These are phyloP conservation scores for Crithidia brevicula DNA, from an alignment of 208 protist species.

Conservation along the genomic window DNA sequence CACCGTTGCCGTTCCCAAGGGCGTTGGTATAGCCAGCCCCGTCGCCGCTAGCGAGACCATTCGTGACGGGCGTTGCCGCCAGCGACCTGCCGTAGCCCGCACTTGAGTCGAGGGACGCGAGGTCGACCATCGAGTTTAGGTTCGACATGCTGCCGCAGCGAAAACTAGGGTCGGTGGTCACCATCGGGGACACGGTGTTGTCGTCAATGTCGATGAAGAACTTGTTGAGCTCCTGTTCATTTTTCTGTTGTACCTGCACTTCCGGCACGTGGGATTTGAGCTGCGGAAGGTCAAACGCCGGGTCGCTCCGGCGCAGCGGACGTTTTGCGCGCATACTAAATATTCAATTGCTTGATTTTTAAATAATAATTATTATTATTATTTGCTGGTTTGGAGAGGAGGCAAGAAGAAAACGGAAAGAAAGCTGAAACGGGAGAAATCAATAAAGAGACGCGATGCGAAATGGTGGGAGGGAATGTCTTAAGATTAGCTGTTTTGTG, in stretches of 20 bases:
- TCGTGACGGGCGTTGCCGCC: not conserved
- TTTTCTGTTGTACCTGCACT: slow-evolving; percentile 69
- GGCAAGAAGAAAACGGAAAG: no score
- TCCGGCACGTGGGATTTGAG: slow-evolving; percentile 60
- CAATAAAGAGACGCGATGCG: no score
- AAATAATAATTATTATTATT: not conserved
- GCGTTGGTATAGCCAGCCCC: not conserved
- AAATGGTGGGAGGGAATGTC: no score
- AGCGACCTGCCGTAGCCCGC: not conserved
- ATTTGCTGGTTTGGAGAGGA: no score
- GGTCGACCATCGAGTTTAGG: slow-evolving; percentile 14
- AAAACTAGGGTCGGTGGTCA: slow-evolving; percentile 50
- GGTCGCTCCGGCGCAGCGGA: slow-evolving; percentile 30
- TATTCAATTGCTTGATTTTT: not conserved
- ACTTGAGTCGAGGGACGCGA: not conserved
- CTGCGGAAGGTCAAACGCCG: slow-evolving; percentile 55
- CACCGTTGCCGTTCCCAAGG: not conserved
- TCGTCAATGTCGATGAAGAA: slow-evolving; percentile 86
- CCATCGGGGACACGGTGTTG: slow-evolving; percentile 73
- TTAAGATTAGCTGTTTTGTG: no score
- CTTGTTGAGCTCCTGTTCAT: slow-evolving; percentile 65
- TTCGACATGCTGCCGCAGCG: slow-evolving; percentile 18
- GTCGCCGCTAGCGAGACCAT: not conserved
- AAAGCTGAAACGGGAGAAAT: no score
- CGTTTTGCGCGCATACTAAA: slow-evolving; percentile 52